Percentiles rank a stretch among this genome's conserved stretches.
phyloP scores from a whole-genome alignment of 208 protist species.

The Wallacemonas sp. region DNA sequence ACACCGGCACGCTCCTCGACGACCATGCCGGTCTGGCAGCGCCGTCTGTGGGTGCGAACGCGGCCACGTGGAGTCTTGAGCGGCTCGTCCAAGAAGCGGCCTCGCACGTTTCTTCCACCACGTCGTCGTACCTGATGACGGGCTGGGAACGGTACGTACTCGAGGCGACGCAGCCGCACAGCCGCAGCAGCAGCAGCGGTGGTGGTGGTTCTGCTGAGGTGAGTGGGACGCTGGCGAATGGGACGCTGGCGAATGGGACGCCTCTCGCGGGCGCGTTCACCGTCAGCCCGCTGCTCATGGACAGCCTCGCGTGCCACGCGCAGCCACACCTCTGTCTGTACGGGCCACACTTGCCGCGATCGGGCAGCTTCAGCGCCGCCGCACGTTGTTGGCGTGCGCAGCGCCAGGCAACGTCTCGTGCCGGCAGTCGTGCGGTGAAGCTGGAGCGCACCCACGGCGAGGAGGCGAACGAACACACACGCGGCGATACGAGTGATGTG shows the following conservation, averaged over 20 bases:
- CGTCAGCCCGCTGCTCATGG: slow-evolving; percentile 10
- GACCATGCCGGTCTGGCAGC: background rate
- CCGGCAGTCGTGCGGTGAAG: too few species aligned
- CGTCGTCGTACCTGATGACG: background rate
- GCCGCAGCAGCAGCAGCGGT: too few species aligned
- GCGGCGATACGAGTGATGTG: too few species aligned
- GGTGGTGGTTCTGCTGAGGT: background rate
- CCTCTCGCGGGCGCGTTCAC: background rate
- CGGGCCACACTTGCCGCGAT: background rate
- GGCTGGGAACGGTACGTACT: slow-evolving; percentile 10
- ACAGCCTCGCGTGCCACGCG: slow-evolving; percentile 16
- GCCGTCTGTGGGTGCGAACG: background rate
- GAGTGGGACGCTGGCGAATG: background rate
- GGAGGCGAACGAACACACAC: too few species aligned
- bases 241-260: background rate
- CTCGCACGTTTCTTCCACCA: slow-evolving; percentile 3
- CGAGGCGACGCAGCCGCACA: too few species aligned
- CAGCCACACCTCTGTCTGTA: slow-evolving; percentile 20
- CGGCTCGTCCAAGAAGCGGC: slow-evolving; percentile 10
- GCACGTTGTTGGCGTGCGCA: too few species aligned
- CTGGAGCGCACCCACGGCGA: too few species aligned
- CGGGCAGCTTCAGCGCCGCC: background rate
- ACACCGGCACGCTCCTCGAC: background rate
- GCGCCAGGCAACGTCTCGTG: too few species aligned
- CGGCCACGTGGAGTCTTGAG: background rate